phyloP scores from a whole-genome alignment of 164 flowering plant genomes.

The Paratinospora sagittata region DNA sequence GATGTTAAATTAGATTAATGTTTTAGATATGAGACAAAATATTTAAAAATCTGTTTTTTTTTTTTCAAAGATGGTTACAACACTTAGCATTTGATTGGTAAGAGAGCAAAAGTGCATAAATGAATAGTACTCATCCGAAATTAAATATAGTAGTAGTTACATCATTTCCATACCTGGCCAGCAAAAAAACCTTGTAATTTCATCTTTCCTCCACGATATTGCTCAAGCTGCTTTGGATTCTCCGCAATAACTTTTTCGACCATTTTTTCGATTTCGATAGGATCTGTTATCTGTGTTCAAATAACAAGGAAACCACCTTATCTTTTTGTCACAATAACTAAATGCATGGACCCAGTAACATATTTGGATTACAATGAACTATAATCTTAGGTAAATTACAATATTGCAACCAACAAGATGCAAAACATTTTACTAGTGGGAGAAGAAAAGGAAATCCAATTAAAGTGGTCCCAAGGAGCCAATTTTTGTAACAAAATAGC shows the following conservation, averaged over 20 bases:
- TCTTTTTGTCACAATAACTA: not conserved
- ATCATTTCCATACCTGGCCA: slow-evolving; percentile 59
- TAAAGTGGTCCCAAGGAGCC: too few species aligned
- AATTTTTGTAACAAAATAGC: not conserved
- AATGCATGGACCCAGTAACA: not conserved
- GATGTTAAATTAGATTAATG: not conserved
- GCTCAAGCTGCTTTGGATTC: slow-evolving; percentile 84
- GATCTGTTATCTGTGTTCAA: slow-evolving; percentile 62
- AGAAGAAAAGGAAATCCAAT: too few species aligned
- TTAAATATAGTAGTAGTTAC: not conserved
- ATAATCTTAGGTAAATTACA: too few species aligned
- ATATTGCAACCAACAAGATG: too few species aligned
- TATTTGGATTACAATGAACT: not conserved
- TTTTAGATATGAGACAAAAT: too few species aligned
- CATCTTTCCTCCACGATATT: slow-evolving; percentile 88
- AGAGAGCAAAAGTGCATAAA: too few species aligned
- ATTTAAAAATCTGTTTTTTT: too few species aligned
- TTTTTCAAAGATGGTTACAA: too few species aligned
- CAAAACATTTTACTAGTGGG: too few species aligned
- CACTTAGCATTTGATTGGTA: too few species aligned
- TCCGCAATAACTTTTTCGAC: slow-evolving; percentile 65
- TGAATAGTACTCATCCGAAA: too few species aligned
- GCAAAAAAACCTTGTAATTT: slow-evolving; percentile 88
- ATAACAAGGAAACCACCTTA: not conserved
- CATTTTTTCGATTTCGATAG: slow-evolving; percentile 69